Evolutionary conservation across 1,139 yeast species (phyloP), one percentile per base, ranked within the genome.

Genomic region (Kurtzmaniella quercitrusa): DNA sequence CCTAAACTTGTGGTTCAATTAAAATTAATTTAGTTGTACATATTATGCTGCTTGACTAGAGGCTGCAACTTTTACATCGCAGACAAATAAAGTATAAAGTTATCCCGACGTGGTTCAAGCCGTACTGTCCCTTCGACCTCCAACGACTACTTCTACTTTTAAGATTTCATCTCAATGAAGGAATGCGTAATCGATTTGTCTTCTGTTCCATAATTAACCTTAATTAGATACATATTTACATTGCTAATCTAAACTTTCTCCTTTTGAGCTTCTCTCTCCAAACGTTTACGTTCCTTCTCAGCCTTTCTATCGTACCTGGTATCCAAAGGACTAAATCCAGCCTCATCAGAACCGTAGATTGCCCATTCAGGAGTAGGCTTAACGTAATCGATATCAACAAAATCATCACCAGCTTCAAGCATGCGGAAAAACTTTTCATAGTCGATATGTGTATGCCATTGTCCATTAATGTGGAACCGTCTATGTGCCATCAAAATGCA

Each of bases 311-410:
- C 82, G 50, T 66, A 83, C 53, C 80, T 76, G 1, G 80, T 78
- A 62, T 89, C 96, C 5, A 74, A 86, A 1, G 98, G 98, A 52
- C 84, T 88, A 67, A 89, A 89, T 0, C 98, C 98, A 9, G 91
- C 96, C 52, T 81, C 80, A 9, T 76, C 76, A 19, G 93, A 80
- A 1, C 96, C 97, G 78, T 88, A 89, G 43, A 82, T 74, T 0
- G 97, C 96, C 96, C 96, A 89, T 36, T 74, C 80, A 0, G 96
- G 96, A 1, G 97, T 88, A 50, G 83, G 84, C 16, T 81, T 73
- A 22, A 84, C 71, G 59, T 89, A 89, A 55, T 89, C 97, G 74
- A 87, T 66, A 45, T 88, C 94, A 15, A 76, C 80, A 59, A 89
- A 89, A 12, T 75, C 76, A 45, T 71, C 61, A 1, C 88, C 88